These are phyloP conservation scores for Quercus alba DNA, from an alignment of 306 rosid genomes.

Conservation along the genomic window DNA sequence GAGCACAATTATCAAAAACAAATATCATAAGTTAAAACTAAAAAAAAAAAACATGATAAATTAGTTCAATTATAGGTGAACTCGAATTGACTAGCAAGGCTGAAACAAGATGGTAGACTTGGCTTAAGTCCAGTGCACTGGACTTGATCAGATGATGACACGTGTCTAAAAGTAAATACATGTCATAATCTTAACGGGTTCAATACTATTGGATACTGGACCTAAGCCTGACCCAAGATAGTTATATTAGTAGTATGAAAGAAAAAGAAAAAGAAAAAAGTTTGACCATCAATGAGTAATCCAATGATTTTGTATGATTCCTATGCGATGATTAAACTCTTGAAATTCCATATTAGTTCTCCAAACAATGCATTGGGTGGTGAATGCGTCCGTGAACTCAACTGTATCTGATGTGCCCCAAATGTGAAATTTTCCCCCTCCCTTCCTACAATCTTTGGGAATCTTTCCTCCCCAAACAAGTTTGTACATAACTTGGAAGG, in stretches of 20 bases:
- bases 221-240: too few species aligned
- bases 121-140: too few species aligned
- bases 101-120: too few species aligned
- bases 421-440: neutral
- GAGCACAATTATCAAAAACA: too few species aligned
- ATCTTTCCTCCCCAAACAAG: neutral
- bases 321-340: neutral
- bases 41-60: too few species aligned
- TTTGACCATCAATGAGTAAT: neutral
- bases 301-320: neutral
- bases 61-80: too few species aligned
- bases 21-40: too few species aligned
- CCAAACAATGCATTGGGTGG: neutral
- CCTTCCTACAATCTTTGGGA: neutral
- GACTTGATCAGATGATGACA: too few species aligned
- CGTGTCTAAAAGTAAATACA: too few species aligned
- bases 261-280: neutral
- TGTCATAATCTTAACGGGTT: too few species aligned
- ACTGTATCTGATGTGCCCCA: neutral
- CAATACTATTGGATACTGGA: rapidly evolving
- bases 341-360: neutral
- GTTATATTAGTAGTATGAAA: too few species aligned
- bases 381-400: neutral
- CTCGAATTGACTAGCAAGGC: too few species aligned
- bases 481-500: neutral